Evolutionary conservation across 1,284 basidiomycete species (phyloP).

Genomic region (Crepidotus sp.): DNA sequence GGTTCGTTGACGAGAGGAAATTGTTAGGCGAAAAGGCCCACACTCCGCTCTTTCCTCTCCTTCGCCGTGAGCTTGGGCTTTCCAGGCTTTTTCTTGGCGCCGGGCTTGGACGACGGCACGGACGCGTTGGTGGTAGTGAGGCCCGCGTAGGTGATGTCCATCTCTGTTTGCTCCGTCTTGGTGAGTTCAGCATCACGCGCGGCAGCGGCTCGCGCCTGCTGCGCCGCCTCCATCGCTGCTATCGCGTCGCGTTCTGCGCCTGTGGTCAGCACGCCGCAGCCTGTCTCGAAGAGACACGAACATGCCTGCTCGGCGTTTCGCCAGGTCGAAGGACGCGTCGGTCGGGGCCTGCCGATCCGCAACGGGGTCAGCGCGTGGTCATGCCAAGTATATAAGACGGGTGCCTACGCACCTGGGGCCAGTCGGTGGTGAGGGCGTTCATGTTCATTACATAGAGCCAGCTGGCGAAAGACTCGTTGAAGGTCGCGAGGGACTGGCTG

Average conservation of each 20-base stretch:
- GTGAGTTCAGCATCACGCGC: constrained; percentile 35
- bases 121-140: constrained; percentile 32
- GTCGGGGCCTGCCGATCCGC: constrained; percentile 55
- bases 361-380: neutral
- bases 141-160: constrained; percentile 33
- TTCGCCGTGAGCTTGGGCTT: constrained; percentile 67
- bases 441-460: constrained; percentile 90
- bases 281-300: constrained; percentile 4
- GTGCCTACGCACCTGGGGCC: constrained; percentile 61
- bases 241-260: constrained; percentile 38
- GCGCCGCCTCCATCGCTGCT: constrained; percentile 29
- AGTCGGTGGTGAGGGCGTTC: constrained; percentile 89
- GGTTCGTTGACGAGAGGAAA: neutral
- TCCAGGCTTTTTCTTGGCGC: constrained; percentile 49
- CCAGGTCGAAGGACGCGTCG: constrained; percentile 51
- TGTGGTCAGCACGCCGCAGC: neutral
- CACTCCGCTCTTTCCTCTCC: constrained; percentile 77
- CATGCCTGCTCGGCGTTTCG: constrained; percentile 53
- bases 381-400: neutral
- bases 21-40: constrained; percentile 25
- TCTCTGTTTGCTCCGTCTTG: constrained; percentile 34
- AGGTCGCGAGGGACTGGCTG: constrained; percentile 69
- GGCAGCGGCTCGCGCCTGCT: constrained; percentile 21
- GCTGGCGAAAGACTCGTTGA: constrained; percentile 91
- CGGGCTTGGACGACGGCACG: constrained; percentile 23